Percentiles rank a stretch among this genome's conserved stretches.
These are phyloP conservation scores for Clathrospora elynae DNA, from an alignment of 2,329 filamentous ascomycete species.

Conservation along the genomic window DNA sequence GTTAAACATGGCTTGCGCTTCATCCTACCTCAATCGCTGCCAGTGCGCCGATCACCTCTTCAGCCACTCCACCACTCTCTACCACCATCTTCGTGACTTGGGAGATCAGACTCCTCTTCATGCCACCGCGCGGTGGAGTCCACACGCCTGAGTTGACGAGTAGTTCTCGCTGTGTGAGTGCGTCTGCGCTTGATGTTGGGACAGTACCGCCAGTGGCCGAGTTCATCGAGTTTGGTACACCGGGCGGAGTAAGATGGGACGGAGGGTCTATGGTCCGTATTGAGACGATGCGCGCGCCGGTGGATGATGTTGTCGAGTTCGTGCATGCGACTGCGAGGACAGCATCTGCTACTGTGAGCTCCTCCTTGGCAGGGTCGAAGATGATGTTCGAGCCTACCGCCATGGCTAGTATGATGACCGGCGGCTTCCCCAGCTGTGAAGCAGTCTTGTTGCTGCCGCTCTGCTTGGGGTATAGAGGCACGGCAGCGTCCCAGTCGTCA, in stretches of 20 bases:
- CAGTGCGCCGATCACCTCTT: conserved; percentile 83
- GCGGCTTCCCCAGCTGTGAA: conserved; percentile 63
- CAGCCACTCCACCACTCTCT: conserved; percentile 77
- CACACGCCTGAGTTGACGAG: conserved; percentile 73
- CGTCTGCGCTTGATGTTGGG: conserved; percentile 47
- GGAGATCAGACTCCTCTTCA: conserved; percentile 74
- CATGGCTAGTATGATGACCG: conserved; percentile 88
- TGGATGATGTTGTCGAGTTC: conserved; percentile 27
- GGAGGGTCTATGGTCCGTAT: conserved; percentile 58
- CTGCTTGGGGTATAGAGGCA: conserved; percentile 71
- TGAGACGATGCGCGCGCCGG: conserved; percentile 48
- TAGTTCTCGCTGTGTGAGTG: conserved; percentile 57
- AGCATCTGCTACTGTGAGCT: conserved; percentile 89
- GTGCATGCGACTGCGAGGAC: conserved; percentile 84
- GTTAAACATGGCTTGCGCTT: too few relatives aligned
- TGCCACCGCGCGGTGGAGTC: conserved; percentile 82
- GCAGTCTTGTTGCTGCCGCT: conserved; percentile 31
- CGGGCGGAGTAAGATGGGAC: conserved; percentile 55
- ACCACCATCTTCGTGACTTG: conserved; percentile 78
- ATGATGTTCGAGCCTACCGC: conserved; percentile 85
- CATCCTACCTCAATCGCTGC: conserved; percentile 68
- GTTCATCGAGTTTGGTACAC: conserved; percentile 55
- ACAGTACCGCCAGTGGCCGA: conserved; percentile 51
- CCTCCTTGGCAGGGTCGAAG: conserved; percentile 89
- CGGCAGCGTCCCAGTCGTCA: conserved; percentile 91